Evolutionary conservation across 163 green algal species (phyloP).

Genomic region (Chlamydomonas reinhardtii): DNA sequence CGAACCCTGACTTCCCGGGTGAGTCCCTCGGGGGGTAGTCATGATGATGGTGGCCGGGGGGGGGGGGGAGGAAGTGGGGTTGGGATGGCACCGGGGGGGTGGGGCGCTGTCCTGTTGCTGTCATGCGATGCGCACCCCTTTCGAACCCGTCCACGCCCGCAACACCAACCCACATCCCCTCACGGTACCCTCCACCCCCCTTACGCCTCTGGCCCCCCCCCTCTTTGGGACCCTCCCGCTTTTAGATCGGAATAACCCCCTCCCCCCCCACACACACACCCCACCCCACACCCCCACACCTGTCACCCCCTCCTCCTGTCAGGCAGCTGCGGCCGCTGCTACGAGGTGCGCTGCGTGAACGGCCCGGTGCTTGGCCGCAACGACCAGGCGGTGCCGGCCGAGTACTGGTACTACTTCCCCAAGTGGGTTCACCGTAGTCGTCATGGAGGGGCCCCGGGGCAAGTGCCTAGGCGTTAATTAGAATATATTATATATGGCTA

Average conservation of each 20-base stretch:
- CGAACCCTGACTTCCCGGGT: slow-evolving; percentile 46
- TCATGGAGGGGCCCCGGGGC: no score
- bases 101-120: no score
- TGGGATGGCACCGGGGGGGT: no score
- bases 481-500: no score
- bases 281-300: neutral
- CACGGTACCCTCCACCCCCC: no score
- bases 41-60: no score
- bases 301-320: neutral
- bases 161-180: neutral
- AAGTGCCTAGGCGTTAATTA: no score
- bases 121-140: no score
- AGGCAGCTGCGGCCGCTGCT: slow-evolving; percentile 46
- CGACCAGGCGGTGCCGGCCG: slow-evolving; percentile 4
- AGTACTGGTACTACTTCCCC: slow-evolving; percentile 48
- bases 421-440: slow-evolving; percentile 27
- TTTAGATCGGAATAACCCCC: no score
- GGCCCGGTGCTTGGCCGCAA: slow-evolving; percentile 42
- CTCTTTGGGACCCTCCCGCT: no score
- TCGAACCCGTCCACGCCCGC: no score
- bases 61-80: neutral
- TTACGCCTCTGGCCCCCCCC: neutral
- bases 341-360: slow-evolving; percentile 41
- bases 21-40: neutral
- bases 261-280: no score